Evolutionary conservation across 805 yeast genomes (phyloP), one percentile per base, ranked within the genome.

Genomic region (Saccharomycopsis schoenii): DNA sequence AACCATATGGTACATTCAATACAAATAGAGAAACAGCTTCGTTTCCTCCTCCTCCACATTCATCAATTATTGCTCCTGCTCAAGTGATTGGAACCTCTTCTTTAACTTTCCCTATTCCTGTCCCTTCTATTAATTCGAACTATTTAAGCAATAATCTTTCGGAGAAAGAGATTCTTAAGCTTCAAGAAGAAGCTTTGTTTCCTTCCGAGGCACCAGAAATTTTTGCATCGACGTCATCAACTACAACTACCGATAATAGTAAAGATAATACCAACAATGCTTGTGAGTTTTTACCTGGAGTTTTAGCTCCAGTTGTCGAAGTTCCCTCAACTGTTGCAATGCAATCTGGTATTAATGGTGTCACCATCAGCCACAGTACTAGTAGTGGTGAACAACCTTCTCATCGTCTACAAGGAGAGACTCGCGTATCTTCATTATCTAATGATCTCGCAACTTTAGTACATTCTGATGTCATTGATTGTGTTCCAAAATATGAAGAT

Each of bases 111-210:
- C 8, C 58, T 25, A 24, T 55, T 25, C 14, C 58, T 40, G 15
- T 55, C n/a, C 58, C 29, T 56, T 8, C 40, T 24, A 40, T 42
- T 4, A 29, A 14, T 34, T 51, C 55, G 17, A 50, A 14, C 14
- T 14, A 47, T 21, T 43, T n/a, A 2, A 29, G 42, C 21, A 15
- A 6, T 6, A 29, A 19, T 8, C 36, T 79, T 41, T 69, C 83
- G 0, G 93, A 86, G 62, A 86, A 87, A 68, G 86, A 85, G 63
- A 67, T 77, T 15, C 70, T 85, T 66, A 73, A 77, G 61, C 71
- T 76, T 3, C 77, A 77, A 56, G 92, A 86, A 68, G 78, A 79
- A 55, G 79, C 86, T 4, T 72, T 86, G 51, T 67, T 85, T 24
- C 92, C 93, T 0, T 84, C 89, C 1, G 86, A 75, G 47, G 83